phyloP scores from a whole-genome alignment of 139 green algal genomes.

The Chlamydomonas sp. region DNA sequence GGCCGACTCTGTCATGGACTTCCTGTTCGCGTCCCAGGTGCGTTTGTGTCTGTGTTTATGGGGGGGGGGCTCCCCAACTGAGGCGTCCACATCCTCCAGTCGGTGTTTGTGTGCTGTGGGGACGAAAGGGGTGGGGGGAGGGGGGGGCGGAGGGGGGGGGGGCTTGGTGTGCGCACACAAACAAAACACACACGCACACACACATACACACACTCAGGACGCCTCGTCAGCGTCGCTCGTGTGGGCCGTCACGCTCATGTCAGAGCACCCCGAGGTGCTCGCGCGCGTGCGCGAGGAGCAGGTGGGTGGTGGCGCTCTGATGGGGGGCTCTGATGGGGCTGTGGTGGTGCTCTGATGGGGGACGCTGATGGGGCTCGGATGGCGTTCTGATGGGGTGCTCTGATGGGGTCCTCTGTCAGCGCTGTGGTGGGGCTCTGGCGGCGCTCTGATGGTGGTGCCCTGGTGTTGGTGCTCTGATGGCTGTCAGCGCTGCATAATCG shows the following conservation, averaged over 20 bases:
- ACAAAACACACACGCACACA: too few relatives aligned
- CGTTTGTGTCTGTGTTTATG: background rate
- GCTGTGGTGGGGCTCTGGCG: too few relatives aligned
- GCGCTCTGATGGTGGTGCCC: background rate
- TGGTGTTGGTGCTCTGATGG: background rate
- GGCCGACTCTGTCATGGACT: conserved; percentile 74
- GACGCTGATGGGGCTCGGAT: too few relatives aligned
- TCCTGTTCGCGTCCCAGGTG: conserved; percentile 70
- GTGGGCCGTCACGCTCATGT: conserved; percentile 76
- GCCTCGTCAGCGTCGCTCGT: conserved; percentile 71
- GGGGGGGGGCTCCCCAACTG: background rate
- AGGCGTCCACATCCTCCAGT: background rate
- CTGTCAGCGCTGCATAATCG: background rate
- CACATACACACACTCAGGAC: conserved; percentile 63
- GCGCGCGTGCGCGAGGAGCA: conserved; percentile 34
- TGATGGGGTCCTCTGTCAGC: too few relatives aligned
- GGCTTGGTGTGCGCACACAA: too few relatives aligned
- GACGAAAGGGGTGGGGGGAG: background rate
- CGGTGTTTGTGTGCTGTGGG: background rate
- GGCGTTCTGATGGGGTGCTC: too few relatives aligned
- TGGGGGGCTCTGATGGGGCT: background rate
- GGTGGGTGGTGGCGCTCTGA: background rate
- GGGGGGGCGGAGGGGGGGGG: too few relatives aligned
- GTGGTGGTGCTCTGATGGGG: too few relatives aligned
- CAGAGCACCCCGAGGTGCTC: conserved; percentile 71